Conservation (phyloP, 345 rosid species). For the Linum tenue region DNA sequence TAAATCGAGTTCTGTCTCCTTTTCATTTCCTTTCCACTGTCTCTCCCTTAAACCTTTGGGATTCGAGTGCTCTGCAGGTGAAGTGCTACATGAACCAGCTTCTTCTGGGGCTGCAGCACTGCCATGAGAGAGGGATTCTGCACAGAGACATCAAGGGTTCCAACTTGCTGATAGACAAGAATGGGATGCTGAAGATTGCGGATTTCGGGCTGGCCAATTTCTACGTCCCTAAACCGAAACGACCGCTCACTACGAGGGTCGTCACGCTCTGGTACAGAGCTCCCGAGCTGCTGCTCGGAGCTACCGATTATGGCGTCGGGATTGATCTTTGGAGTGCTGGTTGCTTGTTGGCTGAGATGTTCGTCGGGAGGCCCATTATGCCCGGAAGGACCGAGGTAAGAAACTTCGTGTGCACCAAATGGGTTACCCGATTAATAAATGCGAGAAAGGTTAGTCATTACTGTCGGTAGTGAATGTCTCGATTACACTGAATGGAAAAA, state of each 20-base stretch:
- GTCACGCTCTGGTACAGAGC: slow-evolving; percentile 94
- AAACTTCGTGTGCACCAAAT: slow-evolving; percentile 1
- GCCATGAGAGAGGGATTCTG: slow-evolving; percentile 71
- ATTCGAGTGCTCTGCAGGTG: slow-evolving; percentile 38
- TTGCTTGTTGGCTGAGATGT: slow-evolving; percentile 73
- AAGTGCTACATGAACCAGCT: slow-evolving; percentile 79
- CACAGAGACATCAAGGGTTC: slow-evolving; percentile 85
- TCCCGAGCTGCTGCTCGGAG: slow-evolving; percentile 68
- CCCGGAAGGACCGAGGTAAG: slow-evolving; percentile 86
- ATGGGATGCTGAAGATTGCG: slow-evolving; percentile 65
- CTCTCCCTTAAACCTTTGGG: no score
- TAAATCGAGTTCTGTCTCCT: no score
- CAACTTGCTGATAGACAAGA: slow-evolving; percentile 55
- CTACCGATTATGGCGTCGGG: slow-evolving; percentile 76
- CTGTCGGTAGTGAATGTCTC: no score
- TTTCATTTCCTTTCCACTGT: no score
- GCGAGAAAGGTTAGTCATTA: no score
- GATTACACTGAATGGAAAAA: no score
- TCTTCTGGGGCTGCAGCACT: slow-evolving; percentile 69
- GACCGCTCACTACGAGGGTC: slow-evolving; percentile 67
- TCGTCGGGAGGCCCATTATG: slow-evolving; percentile 68
- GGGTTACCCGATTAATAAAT: not conserved
- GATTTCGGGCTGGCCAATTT: slow-evolving; percentile 75
- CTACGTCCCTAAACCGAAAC: slow-evolving; percentile 39
- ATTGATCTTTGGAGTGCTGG: slow-evolving; percentile 92